Base-by-base conservation (phyloP, 768 basidiomycete species). In the Tricholoma terreum region DNA sequence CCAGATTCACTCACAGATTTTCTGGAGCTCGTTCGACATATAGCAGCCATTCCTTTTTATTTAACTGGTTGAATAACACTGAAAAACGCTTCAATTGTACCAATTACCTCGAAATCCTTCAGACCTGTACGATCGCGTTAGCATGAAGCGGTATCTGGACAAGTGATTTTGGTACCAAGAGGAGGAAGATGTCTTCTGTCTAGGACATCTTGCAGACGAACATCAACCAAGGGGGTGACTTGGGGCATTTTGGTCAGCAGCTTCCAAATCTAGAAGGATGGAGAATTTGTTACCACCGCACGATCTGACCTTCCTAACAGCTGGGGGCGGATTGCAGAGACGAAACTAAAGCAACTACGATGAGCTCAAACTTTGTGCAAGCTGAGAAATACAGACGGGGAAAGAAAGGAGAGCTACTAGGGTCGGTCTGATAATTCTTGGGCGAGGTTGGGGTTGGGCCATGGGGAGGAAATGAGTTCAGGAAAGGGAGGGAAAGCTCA, bases 161-260 rank as follows among this genome's bases (percentile, higher is more conserved):
- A 6, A 58, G 59, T 15, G 40, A 49, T 33, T 35, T 45, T 66
- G 71, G 24, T 34, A 83, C 84, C 89, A 10, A 92, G 80, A 6
- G 90, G 90, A 0, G 90, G 90, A 0, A 92, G 78, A 68, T 92
- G 90, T 56, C 84, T 86, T 59, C 88, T 79, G 50, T 89, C 80
- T 56, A 92, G 76, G 2, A 92, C 80, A 67, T 92, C 90, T 45
- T 90, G 87, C 21, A 92, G 78, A 24, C 79, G 79, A 58, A 92
- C 80, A 55, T 84, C 73, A 63, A 86, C 80, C 35, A 87, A 70
- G 7, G 90, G 89, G 0, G 86, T 87, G 40, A 89, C 81, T 82
- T 67, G 63, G 55, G 14, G 48, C n/a, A 31, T 8, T 50, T 30
- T 15, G 21, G 38, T 58, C 54, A 57, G 56, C 50, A 58, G 48